phyloP scores from a whole-genome alignment of 2,329 filamentous ascomycete species.

The Tricladium varicosporioides region DNA sequence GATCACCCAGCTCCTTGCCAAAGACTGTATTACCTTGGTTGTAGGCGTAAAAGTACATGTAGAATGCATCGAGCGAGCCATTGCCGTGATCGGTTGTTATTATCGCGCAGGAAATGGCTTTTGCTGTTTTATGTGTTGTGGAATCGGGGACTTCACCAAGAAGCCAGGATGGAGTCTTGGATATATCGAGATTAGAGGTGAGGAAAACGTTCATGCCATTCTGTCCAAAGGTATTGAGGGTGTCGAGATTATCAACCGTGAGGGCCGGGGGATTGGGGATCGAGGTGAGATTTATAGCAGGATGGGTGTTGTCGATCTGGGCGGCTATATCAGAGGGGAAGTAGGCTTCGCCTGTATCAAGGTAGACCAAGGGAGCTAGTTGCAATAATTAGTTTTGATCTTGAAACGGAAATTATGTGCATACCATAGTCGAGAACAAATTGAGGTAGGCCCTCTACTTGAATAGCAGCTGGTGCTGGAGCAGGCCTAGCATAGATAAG shows the following conservation, averaged over 20 bases:
- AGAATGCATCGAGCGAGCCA: constrained; percentile 39
- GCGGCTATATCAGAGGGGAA: constrained; percentile 47
- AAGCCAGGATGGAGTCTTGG: constrained; percentile 45
- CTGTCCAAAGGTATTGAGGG: constrained; percentile 42
- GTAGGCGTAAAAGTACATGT: constrained; percentile 38
- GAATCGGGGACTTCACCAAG: constrained; percentile 52
- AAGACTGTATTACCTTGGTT: constrained; percentile 34
- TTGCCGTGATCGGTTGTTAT: constrained; percentile 58
- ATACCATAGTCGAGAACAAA: constrained; percentile 47
- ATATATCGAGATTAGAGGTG: constrained; percentile 47
- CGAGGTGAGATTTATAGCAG: constrained; percentile 41
- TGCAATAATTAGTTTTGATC: neutral
- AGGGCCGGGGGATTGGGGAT: constrained; percentile 41
- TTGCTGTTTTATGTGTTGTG: constrained; percentile 45
- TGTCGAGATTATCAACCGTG: constrained; percentile 46
- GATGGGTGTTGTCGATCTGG: constrained; percentile 45
- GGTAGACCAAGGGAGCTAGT: constrained; percentile 49
- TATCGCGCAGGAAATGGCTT: constrained; percentile 49
- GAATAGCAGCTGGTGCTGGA: neutral
- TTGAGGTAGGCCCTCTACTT: constrained; percentile 36
- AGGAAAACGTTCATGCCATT: constrained; percentile 45
- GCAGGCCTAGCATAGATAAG: constrained; percentile 8
- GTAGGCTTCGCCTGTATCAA: constrained; percentile 47
- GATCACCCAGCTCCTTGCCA: constrained; percentile 37
- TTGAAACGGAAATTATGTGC: neutral